A percentile compares a stretch with the other conserved stretches of the same genome.
phyloP scores from a whole-genome alignment of 2,329 filamentous ascomycete species.

The Ampelomyces quisqualis region DNA sequence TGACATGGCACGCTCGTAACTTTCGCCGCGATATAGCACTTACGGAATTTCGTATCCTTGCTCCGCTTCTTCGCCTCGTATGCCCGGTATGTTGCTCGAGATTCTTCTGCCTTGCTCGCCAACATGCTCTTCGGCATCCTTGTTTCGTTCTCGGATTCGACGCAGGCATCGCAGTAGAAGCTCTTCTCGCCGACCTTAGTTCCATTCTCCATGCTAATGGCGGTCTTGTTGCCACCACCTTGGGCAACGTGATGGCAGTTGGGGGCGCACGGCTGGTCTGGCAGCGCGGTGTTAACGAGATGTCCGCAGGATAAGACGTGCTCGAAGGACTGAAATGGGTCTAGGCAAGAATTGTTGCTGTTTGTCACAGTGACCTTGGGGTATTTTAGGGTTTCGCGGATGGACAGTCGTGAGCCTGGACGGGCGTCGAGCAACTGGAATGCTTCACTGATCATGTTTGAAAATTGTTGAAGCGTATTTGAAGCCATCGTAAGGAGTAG shows the following conservation, averaged over 20 bases:
- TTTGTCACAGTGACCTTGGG: constrained; percentile 3
- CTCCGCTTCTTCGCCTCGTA: background rate
- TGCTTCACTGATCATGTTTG: no score
- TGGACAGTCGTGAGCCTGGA: background rate
- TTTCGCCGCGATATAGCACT: constrained; percentile 17
- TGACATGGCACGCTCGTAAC: constrained; percentile 8
- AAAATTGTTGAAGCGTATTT: no score
- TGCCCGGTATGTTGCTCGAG: background rate
- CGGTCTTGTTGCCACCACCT: background rate
- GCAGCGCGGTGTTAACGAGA: constrained; percentile 2
- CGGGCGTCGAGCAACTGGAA: no score
- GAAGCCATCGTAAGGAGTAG: no score
- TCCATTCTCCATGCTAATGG: background rate
- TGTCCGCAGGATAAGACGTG: constrained; percentile 14
- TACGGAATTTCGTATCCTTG: constrained; percentile 9
- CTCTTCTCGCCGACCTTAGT: background rate
- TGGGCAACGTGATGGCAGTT: constrained; percentile 8
- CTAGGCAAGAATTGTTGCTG: constrained; percentile 1
- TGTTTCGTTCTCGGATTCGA: constrained; percentile 3
- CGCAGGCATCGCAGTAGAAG: constrained; percentile 18
- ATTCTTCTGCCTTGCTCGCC: constrained; percentile 1
- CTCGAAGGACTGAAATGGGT: constrained; percentile 4
- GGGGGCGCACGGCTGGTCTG: constrained; percentile 10
- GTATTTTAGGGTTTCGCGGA: constrained; percentile 11
- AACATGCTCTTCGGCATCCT: background rate